Percentiles rank a stretch among this genome's conserved stretches.
Conservation (phyloP, 495 filamentous ascomycete genomes). For the Choiromyces venosus region DNA sequence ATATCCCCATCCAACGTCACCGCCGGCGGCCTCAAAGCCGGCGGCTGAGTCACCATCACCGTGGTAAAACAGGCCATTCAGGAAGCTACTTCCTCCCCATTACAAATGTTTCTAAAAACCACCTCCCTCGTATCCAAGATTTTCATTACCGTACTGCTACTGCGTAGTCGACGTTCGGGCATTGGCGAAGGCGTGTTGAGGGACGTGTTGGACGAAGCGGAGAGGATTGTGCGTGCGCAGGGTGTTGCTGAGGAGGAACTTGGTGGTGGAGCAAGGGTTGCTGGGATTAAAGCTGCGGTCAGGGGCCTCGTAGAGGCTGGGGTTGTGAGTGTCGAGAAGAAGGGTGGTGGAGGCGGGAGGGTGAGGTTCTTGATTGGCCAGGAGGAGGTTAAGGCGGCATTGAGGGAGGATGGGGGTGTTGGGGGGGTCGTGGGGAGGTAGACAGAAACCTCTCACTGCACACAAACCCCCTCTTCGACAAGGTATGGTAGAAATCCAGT, state of each 20-base stretch:
- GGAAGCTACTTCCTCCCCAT: constrained; percentile 85
- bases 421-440: constrained; percentile 57
- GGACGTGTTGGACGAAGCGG: constrained; percentile 88
- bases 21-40: constrained; percentile 43
- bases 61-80: constrained; percentile 90
- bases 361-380: constrained; percentile 78
- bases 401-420: constrained; percentile 82
- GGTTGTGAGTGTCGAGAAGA: constrained; percentile 73
- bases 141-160: constrained; percentile 73
- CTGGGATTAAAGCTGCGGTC: constrained; percentile 64
- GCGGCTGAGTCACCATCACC: constrained; percentile 73
- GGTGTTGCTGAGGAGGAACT: constrained; percentile 40
- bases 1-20: constrained; percentile 22
- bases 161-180: constrained; percentile 73
- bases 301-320: constrained; percentile 81
- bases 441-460: no score
- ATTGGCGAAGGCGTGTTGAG: constrained; percentile 79
- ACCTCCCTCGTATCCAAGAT: constrained; percentile 78
- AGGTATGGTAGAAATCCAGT: no score
- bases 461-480: no score
- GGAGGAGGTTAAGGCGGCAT: constrained; percentile 81
- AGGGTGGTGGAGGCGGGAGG: constrained; percentile 78
- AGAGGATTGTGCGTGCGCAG: constrained; percentile 62
- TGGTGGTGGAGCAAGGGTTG: constrained; percentile 52
- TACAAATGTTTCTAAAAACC: constrained; percentile 78